Percentiles rank a stretch among this genome's conserved stretches.
Conservation (phyloP, 1,139 yeast species). For the Meyerozyma athensensis region DNA sequence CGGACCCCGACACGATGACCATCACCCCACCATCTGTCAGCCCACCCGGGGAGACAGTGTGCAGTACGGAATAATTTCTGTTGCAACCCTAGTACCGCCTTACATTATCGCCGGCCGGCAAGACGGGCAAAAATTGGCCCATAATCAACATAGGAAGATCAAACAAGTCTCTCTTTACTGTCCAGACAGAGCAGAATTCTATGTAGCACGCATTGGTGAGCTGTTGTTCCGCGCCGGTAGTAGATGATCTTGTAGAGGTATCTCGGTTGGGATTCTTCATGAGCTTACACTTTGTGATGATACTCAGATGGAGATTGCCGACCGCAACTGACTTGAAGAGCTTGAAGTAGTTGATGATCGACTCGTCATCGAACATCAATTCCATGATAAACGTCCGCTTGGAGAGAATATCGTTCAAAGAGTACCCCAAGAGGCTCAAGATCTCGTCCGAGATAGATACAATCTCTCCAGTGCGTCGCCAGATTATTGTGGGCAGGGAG, state of each 20-base stretch:
- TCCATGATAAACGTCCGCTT: constrained; percentile 51
- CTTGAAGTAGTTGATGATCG: constrained; percentile 39
- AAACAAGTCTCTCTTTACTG: constrained; percentile 77
- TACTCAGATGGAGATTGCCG: constrained; percentile 46
- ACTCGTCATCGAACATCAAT: constrained; percentile 45
- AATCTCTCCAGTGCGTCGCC: constrained; percentile 77
- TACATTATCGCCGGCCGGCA: constrained; percentile 38
- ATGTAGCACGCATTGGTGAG: constrained; percentile 24
- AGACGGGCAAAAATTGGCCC: constrained; percentile 43
- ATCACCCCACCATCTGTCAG: neutral
- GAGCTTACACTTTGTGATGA: constrained; percentile 45
- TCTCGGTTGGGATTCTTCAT: constrained; percentile 21
- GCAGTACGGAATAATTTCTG: too few species aligned
- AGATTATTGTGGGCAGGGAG: constrained; percentile 66
- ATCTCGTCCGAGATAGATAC: constrained; percentile 68
- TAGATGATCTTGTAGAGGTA: constrained; percentile 4
- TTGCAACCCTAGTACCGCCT: constrained; percentile 23
- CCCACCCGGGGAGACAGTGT: too few species aligned
- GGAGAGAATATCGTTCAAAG: constrained; percentile 42
- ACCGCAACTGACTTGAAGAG: constrained; percentile 48
- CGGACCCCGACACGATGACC: neutral
- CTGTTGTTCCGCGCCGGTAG: constrained; percentile 4
- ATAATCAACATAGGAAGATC: constrained; percentile 69
- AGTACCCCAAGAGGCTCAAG: constrained; percentile 57
- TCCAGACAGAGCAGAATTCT: constrained; percentile 58